These are phyloP conservation scores for Marchantia paleacea DNA, from an alignment of 225 moss, liverwort and hornwort species.

Conservation along the genomic window DNA sequence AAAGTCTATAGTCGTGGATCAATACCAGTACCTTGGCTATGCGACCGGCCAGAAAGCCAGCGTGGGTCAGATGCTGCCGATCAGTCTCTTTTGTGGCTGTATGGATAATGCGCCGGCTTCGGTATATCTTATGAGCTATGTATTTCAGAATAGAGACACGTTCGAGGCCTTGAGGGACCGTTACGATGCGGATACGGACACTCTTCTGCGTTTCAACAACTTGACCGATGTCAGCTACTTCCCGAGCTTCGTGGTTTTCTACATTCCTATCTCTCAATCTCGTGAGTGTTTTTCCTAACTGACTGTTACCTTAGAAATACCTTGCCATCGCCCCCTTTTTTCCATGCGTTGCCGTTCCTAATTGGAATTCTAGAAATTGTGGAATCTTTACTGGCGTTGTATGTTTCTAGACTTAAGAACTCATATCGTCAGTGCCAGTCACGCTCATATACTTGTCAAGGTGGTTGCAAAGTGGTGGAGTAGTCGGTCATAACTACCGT, in stretches of 20 bases:
- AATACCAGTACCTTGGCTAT: constrained; percentile 9
- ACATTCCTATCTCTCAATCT: constrained; percentile 28
- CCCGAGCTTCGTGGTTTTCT: constrained; percentile 4
- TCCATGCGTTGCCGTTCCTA: no score
- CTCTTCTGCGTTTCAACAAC: constrained; percentile 21
- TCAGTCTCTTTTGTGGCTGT: constrained; percentile 32
- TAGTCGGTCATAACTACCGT: no score
- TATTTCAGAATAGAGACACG: constrained; percentile 17
- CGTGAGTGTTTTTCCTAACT: not conserved
- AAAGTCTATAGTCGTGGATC: constrained; percentile 6
- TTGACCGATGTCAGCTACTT: not conserved
- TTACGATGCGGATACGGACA: constrained; percentile 8
- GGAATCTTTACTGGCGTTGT: no score
- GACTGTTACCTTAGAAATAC: no score
- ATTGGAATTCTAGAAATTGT: no score
- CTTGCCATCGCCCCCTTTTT: no score
- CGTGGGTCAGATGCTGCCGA: constrained; percentile 19
- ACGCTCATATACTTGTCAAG: no score
- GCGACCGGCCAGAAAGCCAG: not conserved
- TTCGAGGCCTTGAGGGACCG: constrained; percentile 12
- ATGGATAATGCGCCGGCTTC: not conserved
- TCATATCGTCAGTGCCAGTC: no score
- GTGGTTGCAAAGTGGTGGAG: no score
- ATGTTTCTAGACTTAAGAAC: no score
- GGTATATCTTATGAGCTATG: constrained; percentile 21